These are phyloP conservation scores for Barnettozyma wickerhamii DNA, from an alignment of 805 yeast genomes.

Conservation along the genomic window DNA sequence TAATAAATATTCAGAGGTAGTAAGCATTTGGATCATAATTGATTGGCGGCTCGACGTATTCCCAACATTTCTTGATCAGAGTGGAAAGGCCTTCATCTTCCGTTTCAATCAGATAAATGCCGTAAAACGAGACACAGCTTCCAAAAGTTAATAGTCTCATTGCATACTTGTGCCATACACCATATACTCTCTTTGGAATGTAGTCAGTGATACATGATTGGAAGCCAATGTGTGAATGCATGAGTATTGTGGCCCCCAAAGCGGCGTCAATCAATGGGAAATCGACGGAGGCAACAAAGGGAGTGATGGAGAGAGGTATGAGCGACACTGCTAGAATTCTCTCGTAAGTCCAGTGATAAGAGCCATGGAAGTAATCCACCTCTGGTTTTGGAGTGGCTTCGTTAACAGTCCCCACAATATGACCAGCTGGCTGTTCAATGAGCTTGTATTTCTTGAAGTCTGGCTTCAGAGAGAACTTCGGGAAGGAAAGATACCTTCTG, in stretches of 20 bases:
- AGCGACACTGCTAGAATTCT: constrained; percentile 54
- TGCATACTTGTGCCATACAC: constrained; percentile 56
- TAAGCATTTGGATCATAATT: constrained; percentile 9
- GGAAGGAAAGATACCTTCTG: constrained; percentile 2
- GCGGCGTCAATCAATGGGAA: constrained; percentile 52
- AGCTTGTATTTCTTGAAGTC: constrained; percentile 35
- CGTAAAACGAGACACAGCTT: constrained; percentile 61
- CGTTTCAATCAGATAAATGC: constrained; percentile 65
- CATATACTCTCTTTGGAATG: constrained; percentile 71
- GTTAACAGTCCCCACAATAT: constrained; percentile 66
- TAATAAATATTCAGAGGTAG: too few relatives aligned
- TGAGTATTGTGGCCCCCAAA: constrained; percentile 49
- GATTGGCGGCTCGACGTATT: constrained; percentile 18
- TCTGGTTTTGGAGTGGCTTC: constrained; percentile 65
- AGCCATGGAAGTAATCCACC: constrained; percentile 55
- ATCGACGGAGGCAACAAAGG: constrained; percentile 49
- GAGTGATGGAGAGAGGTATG: constrained; percentile 60
- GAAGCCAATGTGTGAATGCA: constrained; percentile 69
- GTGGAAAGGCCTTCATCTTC: constrained; percentile 60
- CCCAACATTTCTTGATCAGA: constrained; percentile 36
- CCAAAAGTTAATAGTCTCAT: constrained; percentile 60
- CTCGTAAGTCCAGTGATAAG: constrained; percentile 73
- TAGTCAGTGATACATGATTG: constrained; percentile 75
- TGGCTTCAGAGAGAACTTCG: constrained; percentile 21
- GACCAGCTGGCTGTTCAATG: constrained; percentile 69